Evolutionary conservation across 441 rosid species (phyloP).

Genomic region (Pelargonium myrrhifolium): DNA sequence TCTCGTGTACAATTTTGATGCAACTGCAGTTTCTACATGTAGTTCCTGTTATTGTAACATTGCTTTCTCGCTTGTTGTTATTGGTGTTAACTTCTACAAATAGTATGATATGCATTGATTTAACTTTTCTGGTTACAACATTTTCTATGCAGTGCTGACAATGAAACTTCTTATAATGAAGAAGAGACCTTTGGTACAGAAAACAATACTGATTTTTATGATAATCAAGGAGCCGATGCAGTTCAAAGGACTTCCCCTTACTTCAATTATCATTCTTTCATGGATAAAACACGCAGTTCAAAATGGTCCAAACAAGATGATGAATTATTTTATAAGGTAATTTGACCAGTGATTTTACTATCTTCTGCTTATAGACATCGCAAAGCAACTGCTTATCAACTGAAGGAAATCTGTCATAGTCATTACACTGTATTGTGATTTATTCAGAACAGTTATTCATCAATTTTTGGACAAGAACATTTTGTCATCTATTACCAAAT

Average conservation of each 20-base stretch:
- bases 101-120: constrained; percentile 6
- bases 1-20: neutral
- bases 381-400: neutral
- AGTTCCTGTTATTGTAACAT: neutral
- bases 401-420: too few relatives aligned
- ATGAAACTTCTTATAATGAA: constrained; percentile 33
- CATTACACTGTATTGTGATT: too few relatives aligned
- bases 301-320: constrained; percentile 90
- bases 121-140: constrained; percentile 12
- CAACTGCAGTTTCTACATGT: neutral
- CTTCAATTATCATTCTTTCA: constrained; percentile 64
- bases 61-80: neutral
- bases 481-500: too few relatives aligned
- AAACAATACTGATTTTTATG: constrained; percentile 22
- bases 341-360: neutral
- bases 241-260: constrained; percentile 25
- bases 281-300: constrained; percentile 53
- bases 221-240: constrained; percentile 19
- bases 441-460: too few relatives aligned
- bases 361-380: neutral
- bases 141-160: constrained; percentile 29
- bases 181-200: constrained; percentile 35
- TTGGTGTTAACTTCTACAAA: neutral
- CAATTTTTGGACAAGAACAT: too few relatives aligned
- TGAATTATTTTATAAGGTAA: constrained; percentile 60